Base-by-base conservation (phyloP, 306 rosid species). In the Citrullus colocynthis region DNA sequence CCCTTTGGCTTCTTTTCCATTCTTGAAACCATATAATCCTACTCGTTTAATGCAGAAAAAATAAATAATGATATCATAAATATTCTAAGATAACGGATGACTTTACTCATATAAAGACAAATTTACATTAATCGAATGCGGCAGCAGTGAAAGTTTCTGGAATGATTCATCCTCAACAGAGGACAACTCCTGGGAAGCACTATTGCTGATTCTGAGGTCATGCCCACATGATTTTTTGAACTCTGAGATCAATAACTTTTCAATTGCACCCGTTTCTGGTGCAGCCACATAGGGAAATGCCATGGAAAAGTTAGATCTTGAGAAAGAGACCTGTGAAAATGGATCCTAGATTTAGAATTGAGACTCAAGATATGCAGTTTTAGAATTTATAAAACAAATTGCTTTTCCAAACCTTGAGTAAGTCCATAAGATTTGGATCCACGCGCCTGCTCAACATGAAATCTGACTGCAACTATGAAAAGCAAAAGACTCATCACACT, bases 261-360 rank as follows among this genome's bases (percentile, higher is more conserved):
- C 96, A 79, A 92, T 76, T 34, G 84, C 58, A 81, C 85, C 93
- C 48, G 85, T 88, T 84, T 88, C 93, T 54, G 96, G 85, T 66
- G 91, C 85, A 79, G 90, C 85, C 80, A 95, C 86, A 83, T 92
- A 95, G 28, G 98, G 98, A 87, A 92, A 92, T 34, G 97, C 97
- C 88, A 92, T 79, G 80, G 98, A 95, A 71, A 90, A 88, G 83
- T 92, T 95, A 72, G 97, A 90, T 79, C 76, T 83, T 52, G 90
- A 72, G 82, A 90, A 92, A 80, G 97, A 88, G 65, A 49, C 84
- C 97, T 95, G 87, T 63, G 70, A 87, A 83, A 76, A 73, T 77
- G 11, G 78, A 81, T 56, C 70, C 41, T 63, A 72, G 80, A 48
- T 37, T 78, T 84, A 78, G 63, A 64, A 76, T 63, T 71, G 34